A percentile compares a stretch with the other conserved stretches of the same genome.
Evolutionary conservation across 202 grass and related monocot species (phyloP).

Genomic region (Digitaria exilis): DNA sequence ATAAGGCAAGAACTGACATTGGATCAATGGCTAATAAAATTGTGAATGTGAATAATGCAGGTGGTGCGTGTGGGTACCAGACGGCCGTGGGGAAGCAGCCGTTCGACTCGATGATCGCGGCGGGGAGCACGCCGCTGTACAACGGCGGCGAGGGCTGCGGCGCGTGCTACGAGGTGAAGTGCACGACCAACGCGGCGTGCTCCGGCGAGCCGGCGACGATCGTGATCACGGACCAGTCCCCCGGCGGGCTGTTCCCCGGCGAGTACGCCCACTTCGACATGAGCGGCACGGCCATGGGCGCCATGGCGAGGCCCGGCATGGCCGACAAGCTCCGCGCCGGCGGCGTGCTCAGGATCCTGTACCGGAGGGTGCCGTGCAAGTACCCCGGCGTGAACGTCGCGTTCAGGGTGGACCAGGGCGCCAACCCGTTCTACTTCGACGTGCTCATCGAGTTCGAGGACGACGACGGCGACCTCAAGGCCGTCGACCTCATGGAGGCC

Average conservation of each 20-base stretch:
- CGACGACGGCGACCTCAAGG: slow-evolving; percentile 78
- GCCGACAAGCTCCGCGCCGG: slow-evolving; percentile 60
- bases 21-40: neutral
- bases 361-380: slow-evolving; percentile 74
- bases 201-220: slow-evolving; percentile 62
- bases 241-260: slow-evolving; percentile 54
- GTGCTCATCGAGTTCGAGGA: slow-evolving; percentile 82
- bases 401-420: slow-evolving; percentile 77
- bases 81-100: slow-evolving; percentile 58
- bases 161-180: slow-evolving; percentile 83
- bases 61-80: slow-evolving; percentile 82
- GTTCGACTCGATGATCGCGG: slow-evolving; percentile 81
- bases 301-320: slow-evolving; percentile 75
- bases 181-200: slow-evolving; percentile 58
- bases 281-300: slow-evolving; percentile 80
- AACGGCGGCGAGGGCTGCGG: slow-evolving; percentile 73
- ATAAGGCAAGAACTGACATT: too few species aligned
- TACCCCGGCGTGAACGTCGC: slow-evolving; percentile 65
- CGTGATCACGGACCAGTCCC: slow-evolving; percentile 76
- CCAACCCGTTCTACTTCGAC: slow-evolving; percentile 73
- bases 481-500: slow-evolving; percentile 64
- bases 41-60: slow-evolving; percentile 34
- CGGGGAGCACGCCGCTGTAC: slow-evolving; percentile 64
- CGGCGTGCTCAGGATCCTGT: slow-evolving; percentile 62
- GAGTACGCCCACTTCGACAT: slow-evolving; percentile 79